These are phyloP conservation scores for Metschnikowia continentalis DNA, from an alignment of 805 yeast species.

Conservation along the genomic window DNA sequence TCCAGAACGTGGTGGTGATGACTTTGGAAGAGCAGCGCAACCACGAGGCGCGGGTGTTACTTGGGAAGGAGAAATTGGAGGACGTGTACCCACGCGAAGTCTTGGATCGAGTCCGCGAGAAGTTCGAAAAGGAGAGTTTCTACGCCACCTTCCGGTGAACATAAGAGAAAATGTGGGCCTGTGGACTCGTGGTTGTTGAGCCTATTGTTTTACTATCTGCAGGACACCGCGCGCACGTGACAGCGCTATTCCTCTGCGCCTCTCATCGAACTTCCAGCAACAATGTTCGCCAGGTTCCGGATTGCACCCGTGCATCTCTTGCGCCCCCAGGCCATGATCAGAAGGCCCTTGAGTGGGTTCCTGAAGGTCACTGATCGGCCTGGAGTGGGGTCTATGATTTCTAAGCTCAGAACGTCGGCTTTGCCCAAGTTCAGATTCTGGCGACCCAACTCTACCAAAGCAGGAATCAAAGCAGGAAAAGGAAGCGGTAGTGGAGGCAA, in stretches of 20 bases:
- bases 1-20: constrained; percentile 81
- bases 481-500: too few species aligned
- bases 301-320: constrained; percentile 5
- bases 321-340: not conserved
- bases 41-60: constrained; percentile 75
- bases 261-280: not conserved
- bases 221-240: not conserved
- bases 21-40: constrained; percentile 79
- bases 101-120: constrained; percentile 49
- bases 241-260: not conserved
- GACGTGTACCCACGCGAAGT: constrained; percentile 64
- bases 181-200: too few species aligned
- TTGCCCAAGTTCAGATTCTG: not conserved
- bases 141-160: constrained; percentile 42
- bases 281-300: constrained; percentile 6
- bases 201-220: too few species aligned
- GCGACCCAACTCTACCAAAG: constrained; percentile 4
- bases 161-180: too few species aligned
- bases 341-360: not conserved
- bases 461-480: not conserved
- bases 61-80: constrained; percentile 57
- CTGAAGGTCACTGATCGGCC: not conserved
- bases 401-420: not conserved
- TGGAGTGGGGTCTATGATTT: not conserved
- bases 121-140: constrained; percentile 73